Conservation (phyloP, 345 rosid genomes). For the Ailanthus altissimus region DNA sequence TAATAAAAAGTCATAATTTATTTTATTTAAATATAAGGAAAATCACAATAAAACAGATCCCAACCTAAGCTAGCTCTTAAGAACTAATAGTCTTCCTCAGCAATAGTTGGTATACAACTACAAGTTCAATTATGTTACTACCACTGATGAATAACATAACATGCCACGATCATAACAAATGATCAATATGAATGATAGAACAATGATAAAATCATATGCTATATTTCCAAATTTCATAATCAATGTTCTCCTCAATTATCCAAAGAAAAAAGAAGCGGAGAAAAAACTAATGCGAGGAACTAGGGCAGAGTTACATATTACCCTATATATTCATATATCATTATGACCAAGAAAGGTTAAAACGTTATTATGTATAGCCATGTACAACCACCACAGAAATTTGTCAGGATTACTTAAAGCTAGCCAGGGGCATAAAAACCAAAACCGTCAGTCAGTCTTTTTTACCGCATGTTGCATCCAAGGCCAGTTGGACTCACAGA, state of each 20-base stretch:
- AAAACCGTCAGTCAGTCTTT: constrained; percentile 19
- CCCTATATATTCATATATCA: constrained; percentile 6
- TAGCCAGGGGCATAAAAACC: background rate
- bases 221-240: background rate
- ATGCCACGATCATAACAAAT: too few species aligned
- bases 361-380: constrained; percentile 25
- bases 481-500: constrained; percentile 73
- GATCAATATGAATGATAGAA: background rate
- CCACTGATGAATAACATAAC: too few species aligned
- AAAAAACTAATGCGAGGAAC: background rate
- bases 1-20: too few species aligned
- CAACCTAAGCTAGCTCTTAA: too few species aligned
- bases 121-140: too few species aligned
- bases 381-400: constrained; percentile 39
- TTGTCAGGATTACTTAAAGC: constrained; percentile 21
- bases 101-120: too few species aligned
- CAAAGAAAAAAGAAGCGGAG: background rate
- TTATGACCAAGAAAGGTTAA: constrained; percentile 5
- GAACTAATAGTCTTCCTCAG: too few species aligned
- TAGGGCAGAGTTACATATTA: constrained; percentile 3
- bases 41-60: too few species aligned
- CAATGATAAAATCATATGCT: background rate
- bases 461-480: constrained; percentile 45
- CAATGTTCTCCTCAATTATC: background rate
- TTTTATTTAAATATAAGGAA: too few species aligned